These are phyloP conservation scores for Adansonia gregorii DNA, from an alignment of 441 rosid genomes.

Conservation along the genomic window DNA sequence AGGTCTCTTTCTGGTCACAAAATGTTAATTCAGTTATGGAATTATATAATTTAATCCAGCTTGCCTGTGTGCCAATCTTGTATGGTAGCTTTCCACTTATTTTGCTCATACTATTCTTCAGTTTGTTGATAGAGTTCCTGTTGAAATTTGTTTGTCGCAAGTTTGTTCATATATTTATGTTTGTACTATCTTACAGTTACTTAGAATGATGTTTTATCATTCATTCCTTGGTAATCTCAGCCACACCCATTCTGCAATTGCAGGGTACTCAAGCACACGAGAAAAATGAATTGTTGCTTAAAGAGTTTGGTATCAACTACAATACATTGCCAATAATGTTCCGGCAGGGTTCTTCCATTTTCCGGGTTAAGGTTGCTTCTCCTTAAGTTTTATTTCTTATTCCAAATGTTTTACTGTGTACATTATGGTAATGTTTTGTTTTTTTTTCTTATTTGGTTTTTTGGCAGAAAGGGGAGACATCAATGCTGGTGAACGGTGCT, in stretches of 20 bases:
- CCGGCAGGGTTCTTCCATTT: slow-evolving; percentile 81
- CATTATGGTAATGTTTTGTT: background rate
- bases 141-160: background rate
- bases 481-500: slow-evolving; percentile 29
- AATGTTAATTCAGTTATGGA: background rate
- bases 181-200: background rate
- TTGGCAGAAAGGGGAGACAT: slow-evolving; percentile 38
- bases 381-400: background rate
- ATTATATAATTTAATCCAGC: background rate
- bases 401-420: background rate
- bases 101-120: slow-evolving; percentile 4
- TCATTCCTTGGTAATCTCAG: background rate
- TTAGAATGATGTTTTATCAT: background rate
- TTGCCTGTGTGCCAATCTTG: background rate
- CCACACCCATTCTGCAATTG: slow-evolving; percentile 14
- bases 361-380: slow-evolving; percentile 46
- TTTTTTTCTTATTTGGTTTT: background rate
- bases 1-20: slow-evolving; percentile 46
- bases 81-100: background rate
- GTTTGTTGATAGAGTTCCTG: background rate
- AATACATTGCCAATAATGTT: slow-evolving; percentile 58
- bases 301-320: slow-evolving; percentile 70
- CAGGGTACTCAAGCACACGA: slow-evolving; percentile 91
- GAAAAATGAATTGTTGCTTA: slow-evolving; percentile 66
- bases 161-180: background rate